Conservation (phyloP, 176 grass and related monocot genomes). For the Lolium rigidum region DNA sequence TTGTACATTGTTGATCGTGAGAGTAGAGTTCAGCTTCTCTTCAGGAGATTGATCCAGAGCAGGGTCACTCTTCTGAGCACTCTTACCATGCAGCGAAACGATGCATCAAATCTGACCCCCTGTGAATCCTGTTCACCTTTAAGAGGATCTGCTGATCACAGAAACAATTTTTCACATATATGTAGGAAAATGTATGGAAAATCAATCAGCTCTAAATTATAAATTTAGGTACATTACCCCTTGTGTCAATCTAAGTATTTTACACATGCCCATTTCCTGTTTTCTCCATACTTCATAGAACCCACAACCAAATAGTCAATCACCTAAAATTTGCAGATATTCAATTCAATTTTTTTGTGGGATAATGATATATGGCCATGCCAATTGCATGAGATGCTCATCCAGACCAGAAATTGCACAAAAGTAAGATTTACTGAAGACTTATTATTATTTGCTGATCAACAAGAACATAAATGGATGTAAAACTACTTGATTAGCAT, state of each 20-base stretch:
- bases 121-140: slow-evolving; percentile 36
- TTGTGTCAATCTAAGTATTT: too few species aligned
- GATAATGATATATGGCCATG: too few species aligned
- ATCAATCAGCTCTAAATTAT: too few species aligned
- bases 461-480: background rate
- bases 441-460: background rate
- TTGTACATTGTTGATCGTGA: slow-evolving; percentile 35
- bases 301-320: background rate
- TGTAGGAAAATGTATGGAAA: background rate
- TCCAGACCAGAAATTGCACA: too few species aligned
- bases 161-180: slow-evolving; percentile 29
- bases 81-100: slow-evolving; percentile 27
- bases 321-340: background rate
- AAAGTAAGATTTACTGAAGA: background rate
- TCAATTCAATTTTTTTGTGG: too few species aligned
- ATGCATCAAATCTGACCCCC: background rate
- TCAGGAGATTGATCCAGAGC: slow-evolving; percentile 37
- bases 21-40: background rate
- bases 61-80: slow-evolving; percentile 53
- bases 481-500: background rate
- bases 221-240: too few species aligned
- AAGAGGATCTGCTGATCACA: slow-evolving; percentile 42
- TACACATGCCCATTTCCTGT: too few species aligned
- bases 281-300: background rate
- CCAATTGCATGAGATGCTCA: too few species aligned